phyloP scores from a whole-genome alignment of 345 rosid species.

The Chamaenerion angustifolium region DNA sequence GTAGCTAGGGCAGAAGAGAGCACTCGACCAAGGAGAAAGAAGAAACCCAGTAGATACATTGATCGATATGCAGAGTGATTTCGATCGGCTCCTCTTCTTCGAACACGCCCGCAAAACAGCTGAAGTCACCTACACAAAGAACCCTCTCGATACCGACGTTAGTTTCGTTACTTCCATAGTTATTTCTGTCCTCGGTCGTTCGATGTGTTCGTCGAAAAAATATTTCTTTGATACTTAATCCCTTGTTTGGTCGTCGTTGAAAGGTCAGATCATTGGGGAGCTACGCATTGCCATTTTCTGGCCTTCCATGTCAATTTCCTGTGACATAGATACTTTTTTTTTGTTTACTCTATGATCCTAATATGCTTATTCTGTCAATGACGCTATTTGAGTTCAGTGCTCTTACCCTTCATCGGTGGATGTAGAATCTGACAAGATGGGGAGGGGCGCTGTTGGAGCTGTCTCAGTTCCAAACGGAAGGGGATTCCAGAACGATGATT shows the following conservation, averaged over 20 bases:
- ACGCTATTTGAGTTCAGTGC: neutral
- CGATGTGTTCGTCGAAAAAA: no score
- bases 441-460: constrained; percentile 72
- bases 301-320: no score
- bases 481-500: constrained; percentile 62
- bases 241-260: no score
- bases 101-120: constrained; percentile 72
- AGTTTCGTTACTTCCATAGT: constrained; percentile 1
- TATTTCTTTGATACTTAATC: no score
- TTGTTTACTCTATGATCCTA: neutral
- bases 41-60: no score
- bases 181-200: no score
- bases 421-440: constrained; percentile 78
- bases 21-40: no score
- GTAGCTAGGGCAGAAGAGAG: no score
- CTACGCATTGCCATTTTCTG: no score
- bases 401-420: no score
- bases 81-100: constrained; percentile 56
- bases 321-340: no score
- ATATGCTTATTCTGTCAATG: neutral
- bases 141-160: constrained; percentile 82
- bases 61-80: constrained; percentile 58
- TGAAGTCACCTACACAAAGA: constrained; percentile 39
- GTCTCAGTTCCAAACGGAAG: constrained; percentile 61
- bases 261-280: no score